phyloP scores from a whole-genome alignment of 129 eudicot genomes.

The Pseudognaphalium luteoalbum region DNA sequence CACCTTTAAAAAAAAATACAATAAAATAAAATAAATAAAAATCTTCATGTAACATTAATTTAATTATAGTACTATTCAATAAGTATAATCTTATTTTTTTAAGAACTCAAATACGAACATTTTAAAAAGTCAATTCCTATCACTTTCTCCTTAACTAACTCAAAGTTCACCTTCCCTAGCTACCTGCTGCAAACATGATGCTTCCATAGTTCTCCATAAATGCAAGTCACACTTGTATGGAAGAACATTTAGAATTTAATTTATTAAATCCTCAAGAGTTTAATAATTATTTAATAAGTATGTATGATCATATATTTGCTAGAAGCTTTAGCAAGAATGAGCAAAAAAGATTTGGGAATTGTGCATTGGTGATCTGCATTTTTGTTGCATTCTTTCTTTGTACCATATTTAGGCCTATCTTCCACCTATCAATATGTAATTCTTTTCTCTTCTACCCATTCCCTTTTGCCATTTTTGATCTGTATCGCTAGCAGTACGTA shows the following conservation, averaged over 20 bases:
- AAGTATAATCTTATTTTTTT: too few relatives aligned
- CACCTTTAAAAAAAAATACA: too few relatives aligned
- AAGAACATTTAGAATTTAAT: neutral
- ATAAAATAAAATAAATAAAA: too few relatives aligned
- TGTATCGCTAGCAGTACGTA: too few relatives aligned
- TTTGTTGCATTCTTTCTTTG: constrained; percentile 44
- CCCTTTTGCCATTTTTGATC: neutral
- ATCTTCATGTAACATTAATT: too few relatives aligned
- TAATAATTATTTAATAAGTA: constrained; percentile 32
- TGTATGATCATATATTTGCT: constrained; percentile 58
- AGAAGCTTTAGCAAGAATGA: constrained; percentile 51
- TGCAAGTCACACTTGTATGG: neutral
- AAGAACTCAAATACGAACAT: neutral
- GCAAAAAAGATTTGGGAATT: constrained; percentile 43
- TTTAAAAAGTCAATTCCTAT: neutral
- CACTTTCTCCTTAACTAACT: constrained; percentile 5
- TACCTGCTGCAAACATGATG: neutral
- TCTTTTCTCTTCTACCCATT: neutral
- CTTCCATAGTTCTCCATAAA: neutral
- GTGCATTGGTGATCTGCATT: constrained; percentile 39
- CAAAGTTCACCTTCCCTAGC: constrained; percentile 19
- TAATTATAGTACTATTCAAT: too few relatives aligned
- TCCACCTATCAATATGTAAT: constrained; percentile 41
- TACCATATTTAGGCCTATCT: constrained; percentile 40
- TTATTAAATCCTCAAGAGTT: neutral